phyloP scores from a whole-genome alignment of 345 rosid species.

The Geranium rotundifolium region DNA sequence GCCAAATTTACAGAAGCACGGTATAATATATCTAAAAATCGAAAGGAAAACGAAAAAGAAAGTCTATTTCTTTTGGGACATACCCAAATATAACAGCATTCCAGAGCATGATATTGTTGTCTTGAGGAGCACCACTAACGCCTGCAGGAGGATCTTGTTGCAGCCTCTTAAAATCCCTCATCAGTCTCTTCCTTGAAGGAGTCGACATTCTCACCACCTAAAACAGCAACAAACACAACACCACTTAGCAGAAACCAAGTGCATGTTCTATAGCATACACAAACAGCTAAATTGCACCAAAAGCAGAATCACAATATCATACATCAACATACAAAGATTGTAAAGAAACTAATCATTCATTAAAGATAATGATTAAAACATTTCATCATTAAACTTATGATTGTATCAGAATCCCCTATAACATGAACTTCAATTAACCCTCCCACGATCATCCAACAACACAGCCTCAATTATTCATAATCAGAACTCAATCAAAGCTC shows the following conservation, averaged over 20 bases:
- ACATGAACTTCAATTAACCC: background rate
- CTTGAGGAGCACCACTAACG: slow-evolving; percentile 61
- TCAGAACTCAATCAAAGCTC: too few relatives aligned
- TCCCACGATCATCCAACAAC: too few relatives aligned
- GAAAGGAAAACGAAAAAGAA: background rate
- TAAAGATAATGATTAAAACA: background rate
- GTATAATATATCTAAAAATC: background rate
- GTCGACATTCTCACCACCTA: slow-evolving; percentile 33
- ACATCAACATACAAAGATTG: background rate
- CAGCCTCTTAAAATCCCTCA: slow-evolving; percentile 58
- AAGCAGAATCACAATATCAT: background rate
- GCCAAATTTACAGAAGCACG: background rate
- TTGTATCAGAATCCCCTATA: too few relatives aligned
- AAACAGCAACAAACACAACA: background rate
- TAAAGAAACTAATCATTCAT: background rate
- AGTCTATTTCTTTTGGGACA: background rate
- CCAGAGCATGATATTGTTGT: slow-evolving; percentile 54
- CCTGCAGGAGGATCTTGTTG: slow-evolving; percentile 70
- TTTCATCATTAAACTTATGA: background rate
- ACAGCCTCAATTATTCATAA: too few relatives aligned
- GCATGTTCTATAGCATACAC: background rate
- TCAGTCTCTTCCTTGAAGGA: slow-evolving; percentile 65
- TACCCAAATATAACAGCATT: slow-evolving; percentile 64
- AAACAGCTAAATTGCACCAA: background rate
- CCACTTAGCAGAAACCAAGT: background rate